Conservation (phyloP, 352 stramenopile genomes). For the Phytophthora idaei region DNA sequence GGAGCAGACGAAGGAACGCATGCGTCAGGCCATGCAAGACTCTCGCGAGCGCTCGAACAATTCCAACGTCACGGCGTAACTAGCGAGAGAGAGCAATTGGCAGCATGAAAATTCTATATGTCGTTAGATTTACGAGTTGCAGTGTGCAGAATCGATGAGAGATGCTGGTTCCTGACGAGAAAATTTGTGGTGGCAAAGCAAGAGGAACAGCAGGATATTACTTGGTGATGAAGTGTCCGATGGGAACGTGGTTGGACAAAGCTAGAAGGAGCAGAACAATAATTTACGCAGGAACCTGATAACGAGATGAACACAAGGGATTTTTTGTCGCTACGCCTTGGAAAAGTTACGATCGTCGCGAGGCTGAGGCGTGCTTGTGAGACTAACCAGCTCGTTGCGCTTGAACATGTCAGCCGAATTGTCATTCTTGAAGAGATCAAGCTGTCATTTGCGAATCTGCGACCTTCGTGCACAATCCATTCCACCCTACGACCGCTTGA, state of each 20-base stretch:
- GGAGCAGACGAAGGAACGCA: conserved; percentile 70
- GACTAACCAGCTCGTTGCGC: conserved; percentile 19
- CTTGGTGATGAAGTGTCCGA: no score
- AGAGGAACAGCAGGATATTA: no score
- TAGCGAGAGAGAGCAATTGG: not conserved
- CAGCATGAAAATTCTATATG: not conserved
- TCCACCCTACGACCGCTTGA: not conserved
- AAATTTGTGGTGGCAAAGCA: not conserved
- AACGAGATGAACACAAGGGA: conserved; percentile 5
- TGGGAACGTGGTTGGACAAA: no score
- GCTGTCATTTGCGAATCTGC: conserved; percentile 30
- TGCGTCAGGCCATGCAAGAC: conserved; percentile 67
- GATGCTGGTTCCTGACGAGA: not conserved
- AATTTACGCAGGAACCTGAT: conserved; percentile 20
- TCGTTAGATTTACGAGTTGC: conserved; percentile 7
- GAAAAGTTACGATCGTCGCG: conserved; percentile 4
- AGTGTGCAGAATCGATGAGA: conserved; percentile 9
- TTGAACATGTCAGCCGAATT: conserved; percentile 21
- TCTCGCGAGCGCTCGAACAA: conserved; percentile 33
- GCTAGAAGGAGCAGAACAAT: not conserved
- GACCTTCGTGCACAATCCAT: conserved; percentile 1
- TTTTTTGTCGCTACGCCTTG: not conserved
- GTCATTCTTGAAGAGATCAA: conserved; percentile 6
- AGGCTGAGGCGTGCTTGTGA: conserved; percentile 16
- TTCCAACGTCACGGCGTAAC: conserved; percentile 39